A percentile compares a stretch with the other conserved stretches of the same genome.
Evolutionary conservation across 2,329 filamentous ascomycete species (phyloP).

Genomic region (Alternaria triticina): DNA sequence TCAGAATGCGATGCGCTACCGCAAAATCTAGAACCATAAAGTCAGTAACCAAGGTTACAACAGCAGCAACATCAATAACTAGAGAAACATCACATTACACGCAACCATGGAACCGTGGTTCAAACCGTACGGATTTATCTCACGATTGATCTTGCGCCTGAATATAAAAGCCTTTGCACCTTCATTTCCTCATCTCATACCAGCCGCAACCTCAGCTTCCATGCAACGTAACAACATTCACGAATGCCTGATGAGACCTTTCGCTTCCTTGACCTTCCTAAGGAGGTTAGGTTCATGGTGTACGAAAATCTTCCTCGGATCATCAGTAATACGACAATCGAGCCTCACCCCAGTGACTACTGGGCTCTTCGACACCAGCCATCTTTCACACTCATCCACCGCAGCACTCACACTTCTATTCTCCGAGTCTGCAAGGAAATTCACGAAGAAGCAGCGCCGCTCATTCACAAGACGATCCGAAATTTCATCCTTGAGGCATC

Average conservation of each 20-base stretch:
- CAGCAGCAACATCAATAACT: background rate
- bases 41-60: background rate
- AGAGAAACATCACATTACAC: background rate
- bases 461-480: background rate
- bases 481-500: background rate
- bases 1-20: background rate
- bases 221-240: background rate
- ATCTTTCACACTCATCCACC: background rate
- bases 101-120: background rate
- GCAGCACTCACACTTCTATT: background rate
- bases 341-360: background rate
- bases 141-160: background rate
- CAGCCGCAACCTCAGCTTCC: background rate
- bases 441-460: background rate
- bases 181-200: background rate
- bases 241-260: background rate
- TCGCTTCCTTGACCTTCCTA: background rate
- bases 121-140: background rate
- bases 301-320: background rate
- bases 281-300: background rate
- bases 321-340: background rate
- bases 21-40: background rate
- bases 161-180: background rate
- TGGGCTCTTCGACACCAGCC: background rate
- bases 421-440: background rate